Conservation (phyloP, 495 filamentous ascomycete species). For the Hyphodiscus hymeniophilus region DNA sequence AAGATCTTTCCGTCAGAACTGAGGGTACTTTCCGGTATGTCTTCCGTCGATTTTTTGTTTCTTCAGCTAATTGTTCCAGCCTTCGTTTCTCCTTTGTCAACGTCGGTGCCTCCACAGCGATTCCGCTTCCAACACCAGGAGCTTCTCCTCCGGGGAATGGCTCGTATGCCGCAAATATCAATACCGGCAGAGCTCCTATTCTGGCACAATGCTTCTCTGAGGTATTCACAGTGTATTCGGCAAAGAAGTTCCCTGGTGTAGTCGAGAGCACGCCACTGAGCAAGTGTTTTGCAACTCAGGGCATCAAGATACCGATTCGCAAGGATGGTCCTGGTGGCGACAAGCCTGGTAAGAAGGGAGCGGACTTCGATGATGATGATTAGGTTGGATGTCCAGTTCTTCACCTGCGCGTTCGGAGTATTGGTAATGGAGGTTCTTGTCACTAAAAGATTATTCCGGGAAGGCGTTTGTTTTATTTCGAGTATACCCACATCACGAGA, state of each 20-base stretch:
- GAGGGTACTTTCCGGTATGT: conserved; percentile 81
- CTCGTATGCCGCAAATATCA: conserved; percentile 36
- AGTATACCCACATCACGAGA: no score
- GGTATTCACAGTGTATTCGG: conserved; percentile 86
- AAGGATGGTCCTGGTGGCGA: conserved; percentile 54
- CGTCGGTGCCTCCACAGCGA: conserved; percentile 45
- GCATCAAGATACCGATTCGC: conserved; percentile 89
- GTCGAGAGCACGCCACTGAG: conserved; percentile 86
- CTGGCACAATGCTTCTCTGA: conserved; percentile 85
- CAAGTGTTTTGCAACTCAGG: conserved; percentile 87
- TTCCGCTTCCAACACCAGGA: conserved; percentile 22
- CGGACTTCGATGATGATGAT: conserved; percentile 18
- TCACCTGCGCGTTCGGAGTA: no score
- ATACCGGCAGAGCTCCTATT: conserved; percentile 72
- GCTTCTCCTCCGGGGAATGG: background rate
- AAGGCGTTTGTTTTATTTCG: no score
- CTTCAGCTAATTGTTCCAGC: conserved; percentile 21
- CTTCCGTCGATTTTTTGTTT: background rate
- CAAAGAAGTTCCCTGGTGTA: conserved; percentile 96
- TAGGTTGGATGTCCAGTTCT: no score
- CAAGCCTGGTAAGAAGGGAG: conserved; percentile 10
- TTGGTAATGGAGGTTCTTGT: no score
- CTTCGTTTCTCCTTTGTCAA: conserved; percentile 67
- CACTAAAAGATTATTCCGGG: no score
- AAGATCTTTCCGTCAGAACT: conserved; percentile 89